A percentile compares a stretch with the other conserved stretches of the same genome.
Evolutionary conservation across 805 yeast genomes (phyloP).

Genomic region (Wickerhamiella azyma): DNA sequence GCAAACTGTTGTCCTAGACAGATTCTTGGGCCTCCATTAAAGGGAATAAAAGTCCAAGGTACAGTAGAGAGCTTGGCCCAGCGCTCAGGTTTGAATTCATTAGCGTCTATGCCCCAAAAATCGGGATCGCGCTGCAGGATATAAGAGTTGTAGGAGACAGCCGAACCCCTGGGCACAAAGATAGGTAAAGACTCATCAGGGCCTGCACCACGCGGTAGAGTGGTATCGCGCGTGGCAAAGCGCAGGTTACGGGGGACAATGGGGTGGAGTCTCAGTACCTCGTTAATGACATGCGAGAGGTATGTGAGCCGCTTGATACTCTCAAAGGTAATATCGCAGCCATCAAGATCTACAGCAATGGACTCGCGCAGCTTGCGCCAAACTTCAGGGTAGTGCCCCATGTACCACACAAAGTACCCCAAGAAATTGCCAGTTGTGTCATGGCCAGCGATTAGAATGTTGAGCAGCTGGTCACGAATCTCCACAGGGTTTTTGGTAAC

Average conservation of each 20-base stretch:
- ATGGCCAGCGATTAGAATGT: slow-evolving; percentile 36
- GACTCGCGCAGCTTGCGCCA: slow-evolving; percentile 27
- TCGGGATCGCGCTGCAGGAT: slow-evolving; percentile 30
- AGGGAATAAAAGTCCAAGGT: slow-evolving; percentile 35
- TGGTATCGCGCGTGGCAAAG: slow-evolving; percentile 30
- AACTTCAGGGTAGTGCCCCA: slow-evolving; percentile 30
- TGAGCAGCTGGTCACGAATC: slow-evolving; percentile 35
- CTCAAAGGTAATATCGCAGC: slow-evolving; percentile 27
- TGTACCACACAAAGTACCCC: slow-evolving; percentile 30
- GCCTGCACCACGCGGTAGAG: slow-evolving; percentile 41
- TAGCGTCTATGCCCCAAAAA: slow-evolving; percentile 31
- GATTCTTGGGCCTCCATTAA: slow-evolving; percentile 39
- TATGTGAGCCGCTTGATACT: slow-evolving; percentile 32
- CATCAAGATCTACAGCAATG: slow-evolving; percentile 15
- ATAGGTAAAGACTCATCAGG: slow-evolving; percentile 26
- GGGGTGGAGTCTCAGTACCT: slow-evolving; percentile 34
- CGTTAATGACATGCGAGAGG: slow-evolving; percentile 32
- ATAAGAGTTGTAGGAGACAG: slow-evolving; percentile 27
- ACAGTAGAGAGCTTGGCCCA: slow-evolving; percentile 29
- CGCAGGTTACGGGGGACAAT: slow-evolving; percentile 35
- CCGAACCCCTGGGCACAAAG: slow-evolving; percentile 30
- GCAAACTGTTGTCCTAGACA: slow-evolving; percentile 41
- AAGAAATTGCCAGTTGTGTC: slow-evolving; percentile 39
- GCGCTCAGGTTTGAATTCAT: slow-evolving; percentile 33
- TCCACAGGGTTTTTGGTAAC: slow-evolving; percentile 32